These are phyloP conservation scores for Rhodomyrtus tomentosa DNA, from an alignment of 345 rosid species.

Conservation along the genomic window DNA sequence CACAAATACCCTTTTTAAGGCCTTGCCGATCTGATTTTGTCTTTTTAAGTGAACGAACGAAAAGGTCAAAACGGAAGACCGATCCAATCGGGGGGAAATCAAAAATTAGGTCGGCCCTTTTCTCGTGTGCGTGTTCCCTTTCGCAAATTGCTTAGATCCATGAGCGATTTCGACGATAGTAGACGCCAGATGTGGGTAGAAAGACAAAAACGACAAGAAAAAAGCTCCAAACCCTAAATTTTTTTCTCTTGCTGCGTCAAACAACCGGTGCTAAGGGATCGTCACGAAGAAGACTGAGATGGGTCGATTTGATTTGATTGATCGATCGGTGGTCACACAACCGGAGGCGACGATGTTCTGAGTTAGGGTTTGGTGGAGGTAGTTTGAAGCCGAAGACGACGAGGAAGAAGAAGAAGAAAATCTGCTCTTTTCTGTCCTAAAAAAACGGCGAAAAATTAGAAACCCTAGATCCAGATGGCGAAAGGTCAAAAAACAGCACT, in stretches of 20 bases:
- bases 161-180: neutral
- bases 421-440: neutral
- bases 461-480: constrained; percentile 62
- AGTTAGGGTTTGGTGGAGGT: neutral
- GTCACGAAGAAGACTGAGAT: neutral
- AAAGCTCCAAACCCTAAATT: neutral
- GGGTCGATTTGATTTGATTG: neutral
- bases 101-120: neutral
- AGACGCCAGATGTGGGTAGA: neutral
- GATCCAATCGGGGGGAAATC: neutral
- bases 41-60: neutral
- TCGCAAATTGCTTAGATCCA: neutral
- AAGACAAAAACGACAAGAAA: neutral
- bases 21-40: neutral
- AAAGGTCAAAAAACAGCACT: constrained; percentile 15
- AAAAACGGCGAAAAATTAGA: neutral
- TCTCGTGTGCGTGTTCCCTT: neutral
- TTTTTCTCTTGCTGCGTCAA: neutral
- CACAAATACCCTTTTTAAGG: neutral
- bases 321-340: no score
- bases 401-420: neutral
- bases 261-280: neutral
- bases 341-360: neutral
- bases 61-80: neutral
- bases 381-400: neutral